Evolutionary conservation across 164 flowering plant species (phyloP).

Genomic region (Aristolochia californica): DNA sequence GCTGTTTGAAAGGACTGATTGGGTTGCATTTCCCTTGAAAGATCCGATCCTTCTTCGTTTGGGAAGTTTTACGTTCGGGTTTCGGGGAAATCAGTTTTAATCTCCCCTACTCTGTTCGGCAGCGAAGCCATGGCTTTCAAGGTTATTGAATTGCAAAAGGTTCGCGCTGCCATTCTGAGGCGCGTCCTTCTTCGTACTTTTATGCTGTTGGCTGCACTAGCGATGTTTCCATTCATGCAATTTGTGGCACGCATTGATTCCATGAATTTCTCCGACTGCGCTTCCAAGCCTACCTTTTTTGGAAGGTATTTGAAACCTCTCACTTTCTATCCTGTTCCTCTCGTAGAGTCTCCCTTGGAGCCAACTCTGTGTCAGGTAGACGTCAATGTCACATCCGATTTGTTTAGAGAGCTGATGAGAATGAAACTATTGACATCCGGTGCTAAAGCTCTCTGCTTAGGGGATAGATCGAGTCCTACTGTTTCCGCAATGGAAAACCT

Average conservation of each 20-base stretch:
- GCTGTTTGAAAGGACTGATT: not conserved
- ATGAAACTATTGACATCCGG: conserved; percentile 34
- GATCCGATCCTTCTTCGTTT: too few relatives aligned
- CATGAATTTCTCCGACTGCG: conserved; percentile 18
- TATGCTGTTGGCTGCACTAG: conserved; percentile 30
- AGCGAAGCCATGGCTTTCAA: conserved; percentile 28
- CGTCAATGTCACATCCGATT: conserved; percentile 29
- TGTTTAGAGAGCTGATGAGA: conserved; percentile 47
- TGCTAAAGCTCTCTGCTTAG: conserved; percentile 61
- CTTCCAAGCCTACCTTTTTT: conserved; percentile 6
- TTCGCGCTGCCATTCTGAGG: conserved; percentile 41
- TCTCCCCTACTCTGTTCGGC: too few relatives aligned
- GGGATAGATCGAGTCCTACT: conserved; percentile 47
- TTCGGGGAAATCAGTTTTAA: too few relatives aligned
- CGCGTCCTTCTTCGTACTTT: conserved; percentile 41
- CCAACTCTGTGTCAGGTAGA: conserved; percentile 20
- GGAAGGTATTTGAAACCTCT: conserved; percentile 19
- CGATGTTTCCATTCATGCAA: conserved; percentile 38
- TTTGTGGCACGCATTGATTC: conserved; percentile 16
- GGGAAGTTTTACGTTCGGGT: not conserved
- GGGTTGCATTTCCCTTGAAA: not conserved
- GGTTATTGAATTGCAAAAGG: conserved; percentile 32
- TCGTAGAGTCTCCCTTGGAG: not conserved
- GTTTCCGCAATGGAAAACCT: conserved; percentile 37
- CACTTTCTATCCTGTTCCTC: conserved; percentile 5